Evolutionary conservation across 2,329 filamentous ascomycete species (phyloP).

Genomic region (Madurella mycetomatis): DNA sequence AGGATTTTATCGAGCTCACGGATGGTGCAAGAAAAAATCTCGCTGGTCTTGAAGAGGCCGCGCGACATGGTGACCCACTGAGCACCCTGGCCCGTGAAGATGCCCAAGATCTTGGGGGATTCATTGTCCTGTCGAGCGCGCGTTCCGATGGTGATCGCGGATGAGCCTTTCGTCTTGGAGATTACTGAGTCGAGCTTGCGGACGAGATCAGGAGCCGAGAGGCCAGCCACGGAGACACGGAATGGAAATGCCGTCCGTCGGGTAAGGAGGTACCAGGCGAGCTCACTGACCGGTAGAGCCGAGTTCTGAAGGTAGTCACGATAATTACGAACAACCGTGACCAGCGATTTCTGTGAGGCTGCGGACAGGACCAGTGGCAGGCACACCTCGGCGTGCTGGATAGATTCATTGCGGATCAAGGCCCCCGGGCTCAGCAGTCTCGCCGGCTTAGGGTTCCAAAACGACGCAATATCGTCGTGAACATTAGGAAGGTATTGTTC

Average conservation of each 20-base stretch:
- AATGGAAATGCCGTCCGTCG: conserved; percentile 32
- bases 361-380: conserved; percentile 38
- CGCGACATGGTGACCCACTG: conserved; percentile 42
- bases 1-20: conserved; percentile 31
- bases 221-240: conserved; percentile 28
- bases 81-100: conserved; percentile 45
- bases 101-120: conserved; percentile 26
- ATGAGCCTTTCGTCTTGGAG: conserved; percentile 6
- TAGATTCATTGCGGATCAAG: not conserved
- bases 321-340: conserved; percentile 27
- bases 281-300: conserved; percentile 11
- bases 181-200: conserved; percentile 27
- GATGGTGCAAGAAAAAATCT: conserved; percentile 33
- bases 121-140: conserved; percentile 22
- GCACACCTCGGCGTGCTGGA: conserved; percentile 5
- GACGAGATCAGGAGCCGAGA: conserved; percentile 23
- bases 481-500: conserved; percentile 36
- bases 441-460: not conserved
- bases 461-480: conserved; percentile 23
- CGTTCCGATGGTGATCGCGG: conserved; percentile 12
- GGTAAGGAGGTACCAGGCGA: conserved; percentile 33
- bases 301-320: conserved; percentile 25
- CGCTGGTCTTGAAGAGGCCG: conserved; percentile 28
- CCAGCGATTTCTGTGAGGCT: conserved; percentile 33
- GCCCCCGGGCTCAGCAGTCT: no score